These are phyloP conservation scores for Onygenales sp. DNA, from an alignment of 2,329 filamentous ascomycete genomes.

Conservation along the genomic window DNA sequence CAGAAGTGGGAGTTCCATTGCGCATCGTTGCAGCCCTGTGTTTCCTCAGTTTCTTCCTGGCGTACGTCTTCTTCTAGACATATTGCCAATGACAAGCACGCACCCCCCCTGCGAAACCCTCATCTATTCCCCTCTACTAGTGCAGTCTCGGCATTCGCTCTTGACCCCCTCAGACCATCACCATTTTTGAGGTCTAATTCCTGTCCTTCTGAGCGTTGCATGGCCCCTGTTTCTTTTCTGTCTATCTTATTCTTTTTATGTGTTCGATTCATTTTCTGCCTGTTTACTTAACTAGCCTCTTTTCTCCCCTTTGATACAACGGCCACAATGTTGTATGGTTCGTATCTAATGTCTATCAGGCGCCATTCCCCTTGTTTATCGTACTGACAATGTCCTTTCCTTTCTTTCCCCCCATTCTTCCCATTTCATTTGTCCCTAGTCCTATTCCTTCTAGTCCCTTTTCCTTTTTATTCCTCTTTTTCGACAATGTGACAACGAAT, in stretches of 20 bases:
- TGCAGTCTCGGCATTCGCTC: neutral
- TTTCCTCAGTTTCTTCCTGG: conserved; percentile 82
- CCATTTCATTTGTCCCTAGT: conserved; percentile 9
- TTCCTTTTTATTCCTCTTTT: neutral
- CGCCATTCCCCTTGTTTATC: neutral
- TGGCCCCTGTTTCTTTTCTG: neutral
- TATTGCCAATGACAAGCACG: neutral
- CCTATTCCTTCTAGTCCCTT: conserved; percentile 8
- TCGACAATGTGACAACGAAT: neutral
- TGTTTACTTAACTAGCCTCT: neutral
- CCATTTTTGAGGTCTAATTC: neutral
- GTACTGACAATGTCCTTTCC: neutral
- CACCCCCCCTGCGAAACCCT: conserved; percentile 8
- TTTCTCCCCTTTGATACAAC: conserved; percentile 5
- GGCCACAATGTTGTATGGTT: neutral
- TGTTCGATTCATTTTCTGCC: neutral
- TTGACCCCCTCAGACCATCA: neutral
- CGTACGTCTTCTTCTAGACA: conserved; percentile 86
- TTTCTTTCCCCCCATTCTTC: conserved; percentile 15
- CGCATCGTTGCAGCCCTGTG: conserved; percentile 77
- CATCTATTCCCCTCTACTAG: conserved; percentile 11
- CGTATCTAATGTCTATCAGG: neutral
- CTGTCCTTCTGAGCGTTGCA: conserved; percentile 1
- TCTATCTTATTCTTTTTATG: neutral
- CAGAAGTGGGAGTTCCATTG: conserved; percentile 68